phyloP scores from a whole-genome alignment of 2,329 filamentous ascomycete species.

The Colletotrichum sp. region DNA sequence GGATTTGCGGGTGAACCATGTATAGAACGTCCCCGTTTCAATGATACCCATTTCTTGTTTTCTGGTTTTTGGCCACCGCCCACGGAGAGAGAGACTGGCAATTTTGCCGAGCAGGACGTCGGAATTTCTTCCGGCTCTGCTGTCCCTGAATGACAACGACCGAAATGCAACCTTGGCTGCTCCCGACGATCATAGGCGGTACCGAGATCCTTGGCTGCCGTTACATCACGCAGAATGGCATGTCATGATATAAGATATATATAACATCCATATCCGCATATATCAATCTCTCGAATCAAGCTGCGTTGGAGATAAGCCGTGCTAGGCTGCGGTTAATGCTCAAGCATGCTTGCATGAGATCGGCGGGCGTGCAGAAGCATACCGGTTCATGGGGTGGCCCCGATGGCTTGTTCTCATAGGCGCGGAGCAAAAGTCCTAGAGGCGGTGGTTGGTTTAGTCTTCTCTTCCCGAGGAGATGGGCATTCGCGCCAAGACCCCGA shows the following conservation, averaged over 20 bases:
- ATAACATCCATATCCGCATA: background rate
- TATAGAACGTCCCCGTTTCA: fast-evolving
- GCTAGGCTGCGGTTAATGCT: background rate
- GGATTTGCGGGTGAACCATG: background rate
- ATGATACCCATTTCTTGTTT: background rate
- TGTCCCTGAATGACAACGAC: background rate
- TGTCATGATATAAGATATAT: background rate
- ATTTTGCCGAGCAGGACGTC: background rate
- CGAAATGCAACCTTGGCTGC: background rate
- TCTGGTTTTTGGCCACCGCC: background rate
- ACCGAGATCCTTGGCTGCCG: background rate
- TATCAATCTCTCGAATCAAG: background rate
- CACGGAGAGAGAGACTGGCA: background rate
- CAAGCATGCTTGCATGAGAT: background rate
- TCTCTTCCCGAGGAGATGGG: background rate
- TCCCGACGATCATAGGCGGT: background rate
- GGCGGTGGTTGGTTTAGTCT: background rate
- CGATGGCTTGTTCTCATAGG: background rate
- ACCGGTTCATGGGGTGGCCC: background rate
- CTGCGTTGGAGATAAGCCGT: background rate
- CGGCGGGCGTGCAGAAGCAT: background rate
- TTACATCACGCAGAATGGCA: background rate
- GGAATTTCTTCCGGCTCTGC: background rate
- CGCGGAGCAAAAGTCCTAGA: background rate
- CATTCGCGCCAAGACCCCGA: background rate